Base-by-base conservation (phyloP, 192 early-diverging fungal species). In the Backusella macrospora region DNA sequence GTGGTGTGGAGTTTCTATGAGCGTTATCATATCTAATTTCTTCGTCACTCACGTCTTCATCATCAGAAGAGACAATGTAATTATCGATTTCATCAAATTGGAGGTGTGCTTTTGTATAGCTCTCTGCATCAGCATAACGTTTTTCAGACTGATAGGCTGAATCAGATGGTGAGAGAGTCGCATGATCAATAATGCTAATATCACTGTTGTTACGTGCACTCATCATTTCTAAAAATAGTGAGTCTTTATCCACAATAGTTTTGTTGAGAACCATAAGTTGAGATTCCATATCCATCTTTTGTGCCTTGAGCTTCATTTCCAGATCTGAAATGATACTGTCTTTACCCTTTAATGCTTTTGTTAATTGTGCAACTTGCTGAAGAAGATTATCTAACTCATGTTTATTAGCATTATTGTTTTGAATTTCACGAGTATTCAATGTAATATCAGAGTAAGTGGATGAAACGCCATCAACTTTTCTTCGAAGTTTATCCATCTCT, bases 271-370 rank as follows among this genome's bases (percentile, higher is more conserved):
- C 29, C 67, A 68, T 68, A 10, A 68, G 43, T 16, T 68, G 67
- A n/a, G 67, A 18, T 23, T 68, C 67, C 67, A 45, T 68, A 47
- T 42, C 26, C 44, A 68, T 68, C 23, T 68, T 68, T 29, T 68
- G 67, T 10, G 26, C 15, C 29, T 68, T 68, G 44, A 68, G 44
- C 26, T 42, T 13, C 4, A 44, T 14, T 45, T 68, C 67, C 18
- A 68, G 26, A 29, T 47, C 42, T 13, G 26, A 21, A 4, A 68
- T 26, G 12, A 18, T 45, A 4, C 21, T n/a, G 5, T 68, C 13
- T 21, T 68, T 68, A 18, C 46, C 66, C 26, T 18, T 10, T 26
- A 68, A 9, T 68, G 15, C 42, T 46, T 39, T 65, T 39, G 6
- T 65, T 16, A 65, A n/a, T 6, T 68, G 21, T 12, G 43, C 67